Conservation (phyloP, 257 asterid species). For the Nicotiana otophora region DNA sequence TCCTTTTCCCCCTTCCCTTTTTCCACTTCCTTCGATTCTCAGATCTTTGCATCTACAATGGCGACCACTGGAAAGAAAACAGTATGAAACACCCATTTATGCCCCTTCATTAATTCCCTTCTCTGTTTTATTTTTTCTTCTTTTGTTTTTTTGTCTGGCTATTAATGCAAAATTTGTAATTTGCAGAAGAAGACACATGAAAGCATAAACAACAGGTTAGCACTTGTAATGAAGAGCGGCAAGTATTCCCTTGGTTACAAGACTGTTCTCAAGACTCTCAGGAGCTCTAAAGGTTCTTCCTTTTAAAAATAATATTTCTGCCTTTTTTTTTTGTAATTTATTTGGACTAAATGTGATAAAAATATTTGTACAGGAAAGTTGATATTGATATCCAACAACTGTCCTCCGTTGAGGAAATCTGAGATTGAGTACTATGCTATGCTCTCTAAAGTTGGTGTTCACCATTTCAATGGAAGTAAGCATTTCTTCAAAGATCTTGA, state of each 20-base stretch:
- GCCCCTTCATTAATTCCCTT: background rate
- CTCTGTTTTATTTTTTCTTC: background rate
- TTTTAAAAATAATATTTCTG: too few relatives aligned
- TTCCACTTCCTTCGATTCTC: background rate
- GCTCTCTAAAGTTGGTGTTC: constrained; percentile 42
- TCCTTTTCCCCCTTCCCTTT: background rate
- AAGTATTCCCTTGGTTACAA: constrained; percentile 20
- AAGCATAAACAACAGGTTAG: constrained; percentile 23
- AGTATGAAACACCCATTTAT: background rate
- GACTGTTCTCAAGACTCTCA: constrained; percentile 18
- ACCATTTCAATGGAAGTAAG: constrained; percentile 45
- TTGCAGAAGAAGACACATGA: constrained; percentile 25
- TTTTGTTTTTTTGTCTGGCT: background rate
- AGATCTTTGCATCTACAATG: background rate
- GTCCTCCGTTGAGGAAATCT: constrained; percentile 42
- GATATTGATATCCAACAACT: constrained; percentile 41
- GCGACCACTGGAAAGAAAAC: constrained; percentile 5
- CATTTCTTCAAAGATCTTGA: background rate
- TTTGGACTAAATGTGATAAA: background rate
- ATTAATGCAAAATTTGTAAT: background rate
- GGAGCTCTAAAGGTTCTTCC: constrained; percentile 9
- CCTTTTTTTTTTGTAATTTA: background rate
- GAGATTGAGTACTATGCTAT: constrained; percentile 45
- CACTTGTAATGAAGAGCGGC: constrained; percentile 22
- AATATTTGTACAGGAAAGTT: constrained; percentile 22